Evolutionary conservation across 192 early-diverging fungal genomes (phyloP), one percentile per base, ranked within the genome.

Genomic region (Coemansia sp.): DNA sequence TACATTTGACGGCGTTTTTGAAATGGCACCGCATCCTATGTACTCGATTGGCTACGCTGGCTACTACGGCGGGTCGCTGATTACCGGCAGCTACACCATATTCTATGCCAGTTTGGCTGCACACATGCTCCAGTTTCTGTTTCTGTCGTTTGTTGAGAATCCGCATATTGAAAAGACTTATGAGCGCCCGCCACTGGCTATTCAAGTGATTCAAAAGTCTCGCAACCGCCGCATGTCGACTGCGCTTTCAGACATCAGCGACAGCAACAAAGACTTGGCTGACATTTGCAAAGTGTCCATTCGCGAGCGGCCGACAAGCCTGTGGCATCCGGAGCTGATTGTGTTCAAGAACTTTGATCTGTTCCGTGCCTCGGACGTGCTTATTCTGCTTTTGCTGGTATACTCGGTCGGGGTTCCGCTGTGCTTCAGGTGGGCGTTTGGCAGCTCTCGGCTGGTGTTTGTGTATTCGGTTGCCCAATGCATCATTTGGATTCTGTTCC

Each of bases 21-120:
- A 96, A 69, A 90, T 94, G 87, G 92, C 92, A 0, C 94, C 94
- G 38, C 96, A 98, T 61, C 96, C 96, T 9, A 98, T 97, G 94
- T 98, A 98, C 80, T 95, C 93, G 21, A 89, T 98, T 39, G 96
- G 96, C 16, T 98, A 97, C 64, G 85, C 88, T 18, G 93, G 94
- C 6, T 98, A 94, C 80, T 98, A 98, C 63, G 96, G 92, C 20
- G 81, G 90, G 9, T 89, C 94, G 21, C 73, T 98, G 39, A 93
- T 98, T 61, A 88, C 89, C 42, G 91, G 93, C 38, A 88, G 85
- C 55, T 93, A 96, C 69, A 91, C 84, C 40, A 92, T 98, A 1
- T 82, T 98, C 40, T 96, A 91, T 63, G 88, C 88, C 40, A 88
- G 87, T 20, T 79, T 98, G 42, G 87, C 83, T 31, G 91, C 93